Evolutionary conservation across 441 rosid genomes (phyloP).

Genomic region (Erodium trifolium): DNA sequence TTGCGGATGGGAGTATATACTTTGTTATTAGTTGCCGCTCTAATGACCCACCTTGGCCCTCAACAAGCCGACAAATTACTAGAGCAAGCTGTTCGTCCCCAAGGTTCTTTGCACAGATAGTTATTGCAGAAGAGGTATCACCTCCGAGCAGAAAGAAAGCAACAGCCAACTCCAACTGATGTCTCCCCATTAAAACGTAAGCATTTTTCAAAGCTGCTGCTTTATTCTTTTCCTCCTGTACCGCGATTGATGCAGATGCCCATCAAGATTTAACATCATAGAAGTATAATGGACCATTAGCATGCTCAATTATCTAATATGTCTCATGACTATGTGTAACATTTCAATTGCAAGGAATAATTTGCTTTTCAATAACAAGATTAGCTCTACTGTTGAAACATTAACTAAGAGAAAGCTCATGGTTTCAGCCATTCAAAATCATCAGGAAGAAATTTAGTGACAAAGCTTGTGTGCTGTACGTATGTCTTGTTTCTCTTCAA

Average conservation of each 20-base stretch:
- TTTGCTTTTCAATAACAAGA: too few relatives aligned
- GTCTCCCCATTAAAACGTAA: slow-evolving; percentile 90
- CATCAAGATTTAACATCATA: slow-evolving; percentile 6
- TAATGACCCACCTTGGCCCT: slow-evolving; percentile 66
- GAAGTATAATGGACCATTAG: background rate
- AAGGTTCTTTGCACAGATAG: slow-evolving; percentile 82
- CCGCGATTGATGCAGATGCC: slow-evolving; percentile 17
- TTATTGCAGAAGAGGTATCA: slow-evolving; percentile 79
- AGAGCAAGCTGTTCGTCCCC: slow-evolving; percentile 93
- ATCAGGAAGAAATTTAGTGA: too few relatives aligned
- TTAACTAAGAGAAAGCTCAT: too few relatives aligned
- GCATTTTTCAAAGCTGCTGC: slow-evolving; percentile 97
- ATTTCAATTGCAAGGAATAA: too few relatives aligned
- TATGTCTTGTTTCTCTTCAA: too few relatives aligned
- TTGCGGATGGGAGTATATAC: slow-evolving; percentile 67
- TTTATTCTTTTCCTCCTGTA: slow-evolving; percentile 88
- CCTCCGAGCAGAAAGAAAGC: slow-evolving; percentile 97
- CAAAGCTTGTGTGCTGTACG: too few relatives aligned
- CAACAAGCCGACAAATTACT: slow-evolving; percentile 81
- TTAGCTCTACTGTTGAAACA: too few relatives aligned
- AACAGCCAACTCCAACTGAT: slow-evolving; percentile 82
- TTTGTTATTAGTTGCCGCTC: slow-evolving; percentile 59
- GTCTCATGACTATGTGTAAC: background rate
- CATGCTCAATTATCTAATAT: background rate
- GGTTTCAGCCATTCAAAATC: too few relatives aligned